Conservation (phyloP, 2,329 filamentous ascomycete genomes). For the Paracoccidioides brasiliensis region DNA sequence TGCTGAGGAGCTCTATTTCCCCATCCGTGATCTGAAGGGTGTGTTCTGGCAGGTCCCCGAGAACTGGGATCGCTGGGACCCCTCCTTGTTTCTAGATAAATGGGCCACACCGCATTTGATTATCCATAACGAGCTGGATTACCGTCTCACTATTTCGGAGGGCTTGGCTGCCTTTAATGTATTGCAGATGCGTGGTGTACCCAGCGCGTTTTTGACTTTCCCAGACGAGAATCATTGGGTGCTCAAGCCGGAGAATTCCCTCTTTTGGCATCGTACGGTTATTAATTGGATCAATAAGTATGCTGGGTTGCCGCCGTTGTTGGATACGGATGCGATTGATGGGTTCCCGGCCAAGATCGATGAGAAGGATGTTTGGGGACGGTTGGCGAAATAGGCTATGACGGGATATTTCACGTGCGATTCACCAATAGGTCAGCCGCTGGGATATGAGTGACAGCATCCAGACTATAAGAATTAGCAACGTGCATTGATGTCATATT, state of each 20-base stretch:
- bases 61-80: constrained; percentile 46
- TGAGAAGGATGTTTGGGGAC: background rate
- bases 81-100: constrained; percentile 42
- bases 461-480: background rate
- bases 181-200: constrained; percentile 59
- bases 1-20: constrained; percentile 44
- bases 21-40: constrained; percentile 40
- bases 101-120: constrained; percentile 83
- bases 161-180: constrained; percentile 78
- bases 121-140: constrained; percentile 84
- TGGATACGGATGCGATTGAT: background rate
- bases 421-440: background rate
- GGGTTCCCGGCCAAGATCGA: background rate
- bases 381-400: background rate
- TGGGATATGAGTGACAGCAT: background rate
- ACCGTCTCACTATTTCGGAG: constrained; percentile 72
- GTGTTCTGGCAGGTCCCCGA: constrained; percentile 38
- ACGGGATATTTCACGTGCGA: background rate
- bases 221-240: constrained; percentile 77
- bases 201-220: constrained; percentile 68
- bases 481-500: background rate
- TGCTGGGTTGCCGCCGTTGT: constrained; percentile 33
- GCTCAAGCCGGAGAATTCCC: constrained; percentile 76
- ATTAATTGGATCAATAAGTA: constrained; percentile 59
- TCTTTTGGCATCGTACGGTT: constrained; percentile 83